A percentile compares a stretch with the other conserved stretches of the same genome.
These are phyloP conservation scores for Eimeria praecox DNA, from an alignment of 169 alveolate species.

Conservation along the genomic window DNA sequence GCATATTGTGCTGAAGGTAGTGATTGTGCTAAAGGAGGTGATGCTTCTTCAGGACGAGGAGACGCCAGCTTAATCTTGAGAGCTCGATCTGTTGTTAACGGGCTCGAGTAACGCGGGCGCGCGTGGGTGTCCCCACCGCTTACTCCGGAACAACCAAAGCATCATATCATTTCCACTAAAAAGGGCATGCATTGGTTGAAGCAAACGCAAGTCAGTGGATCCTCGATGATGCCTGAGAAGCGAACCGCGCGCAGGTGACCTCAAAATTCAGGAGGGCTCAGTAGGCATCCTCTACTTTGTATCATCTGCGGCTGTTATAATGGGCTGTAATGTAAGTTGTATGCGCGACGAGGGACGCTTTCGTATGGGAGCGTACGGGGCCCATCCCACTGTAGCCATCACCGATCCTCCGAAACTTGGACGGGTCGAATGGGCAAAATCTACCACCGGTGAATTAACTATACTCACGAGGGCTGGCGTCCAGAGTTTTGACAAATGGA, in stretches of 20 bases:
- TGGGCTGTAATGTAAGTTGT: constrained; percentile 13
- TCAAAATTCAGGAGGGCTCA: not conserved
- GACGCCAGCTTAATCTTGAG: not conserved
- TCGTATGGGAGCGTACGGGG: not conserved
- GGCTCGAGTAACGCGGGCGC: not conserved
- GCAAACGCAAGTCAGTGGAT: not conserved
- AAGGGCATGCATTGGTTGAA: not conserved
- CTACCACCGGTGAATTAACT: constrained; percentile 32
- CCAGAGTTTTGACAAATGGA: constrained; percentile 4
- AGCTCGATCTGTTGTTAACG: not conserved
- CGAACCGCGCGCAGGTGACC: not conserved
- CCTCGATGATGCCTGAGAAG: not conserved
- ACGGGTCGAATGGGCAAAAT: constrained; percentile 21
- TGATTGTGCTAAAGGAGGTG: no score
- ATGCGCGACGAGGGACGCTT: not conserved
- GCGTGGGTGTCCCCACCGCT: not conserved
- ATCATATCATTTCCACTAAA: not conserved
- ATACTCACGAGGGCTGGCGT: constrained; percentile 41
- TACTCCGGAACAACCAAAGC: not conserved
- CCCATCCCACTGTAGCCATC: not conserved
- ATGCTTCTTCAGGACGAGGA: not conserved
- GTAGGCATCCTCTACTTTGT: not conserved
- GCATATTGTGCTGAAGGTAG: not conserved
- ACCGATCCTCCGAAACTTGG: constrained; percentile 4
- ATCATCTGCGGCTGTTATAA: not conserved